phyloP scores from a whole-genome alignment of 2,329 filamentous ascomycete genomes.

The Cladosporium sp. region DNA sequence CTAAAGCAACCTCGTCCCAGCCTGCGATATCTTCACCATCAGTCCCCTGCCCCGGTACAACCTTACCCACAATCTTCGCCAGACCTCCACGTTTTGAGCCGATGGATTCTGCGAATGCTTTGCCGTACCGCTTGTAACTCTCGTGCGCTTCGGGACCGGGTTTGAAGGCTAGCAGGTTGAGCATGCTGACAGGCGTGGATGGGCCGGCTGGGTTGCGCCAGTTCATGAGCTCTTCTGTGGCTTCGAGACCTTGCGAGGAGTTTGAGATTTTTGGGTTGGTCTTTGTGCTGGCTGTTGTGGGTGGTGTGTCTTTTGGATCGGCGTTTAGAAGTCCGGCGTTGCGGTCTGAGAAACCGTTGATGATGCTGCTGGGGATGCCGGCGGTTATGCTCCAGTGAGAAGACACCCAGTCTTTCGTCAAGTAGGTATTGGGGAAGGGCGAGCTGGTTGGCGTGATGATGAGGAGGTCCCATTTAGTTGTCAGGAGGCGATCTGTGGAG shows the following conservation, averaged over 20 bases:
- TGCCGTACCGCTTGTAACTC: conserved; percentile 56
- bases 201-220: conserved; percentile 43
- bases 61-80: conserved; percentile 60
- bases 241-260: conserved; percentile 50
- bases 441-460: conserved; percentile 37
- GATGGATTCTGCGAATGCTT: conserved; percentile 47
- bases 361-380: conserved; percentile 42
- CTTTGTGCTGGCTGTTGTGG: conserved; percentile 30
- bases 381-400: conserved; percentile 32
- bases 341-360: conserved; percentile 36
- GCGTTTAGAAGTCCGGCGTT: conserved; percentile 36
- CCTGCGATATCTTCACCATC: conserved; percentile 21
- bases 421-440: conserved; percentile 23
- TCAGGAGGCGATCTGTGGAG: conserved; percentile 40
- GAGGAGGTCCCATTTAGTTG: conserved; percentile 46
- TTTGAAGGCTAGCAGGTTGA: conserved; percentile 59
- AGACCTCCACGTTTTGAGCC: conserved; percentile 51
- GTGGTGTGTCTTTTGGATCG: conserved; percentile 28
- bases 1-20: conserved; percentile 63
- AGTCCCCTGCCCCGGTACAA: conserved; percentile 38
- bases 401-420: conserved; percentile 23
- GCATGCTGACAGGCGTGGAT: conserved; percentile 53
- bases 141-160: conserved; percentile 44
- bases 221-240: conserved; percentile 46
- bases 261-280: conserved; percentile 29